A percentile compares a stretch with the other conserved stretches of the same genome.
Conservation (phyloP, 768 basidiomycete genomes). For the Candolleomyces aberdarensis region DNA sequence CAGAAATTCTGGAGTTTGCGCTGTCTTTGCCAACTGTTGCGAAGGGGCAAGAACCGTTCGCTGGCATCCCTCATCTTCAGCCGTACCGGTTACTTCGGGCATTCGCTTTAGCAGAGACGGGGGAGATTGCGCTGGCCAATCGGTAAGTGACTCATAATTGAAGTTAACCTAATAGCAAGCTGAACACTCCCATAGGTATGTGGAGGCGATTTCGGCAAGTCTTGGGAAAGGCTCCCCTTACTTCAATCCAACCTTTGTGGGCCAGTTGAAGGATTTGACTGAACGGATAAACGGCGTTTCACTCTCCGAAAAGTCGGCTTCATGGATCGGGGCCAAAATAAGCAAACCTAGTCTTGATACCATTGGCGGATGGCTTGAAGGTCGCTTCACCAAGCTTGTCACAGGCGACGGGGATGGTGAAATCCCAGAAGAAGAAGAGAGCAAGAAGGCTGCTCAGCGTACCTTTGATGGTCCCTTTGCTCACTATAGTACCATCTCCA, state of each 20-base stretch:
- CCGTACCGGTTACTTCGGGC: slow-evolving; percentile 85
- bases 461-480: slow-evolving; percentile 79
- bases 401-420: slow-evolving; percentile 79
- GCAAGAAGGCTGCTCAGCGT: slow-evolving; percentile 33
- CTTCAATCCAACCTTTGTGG: slow-evolving; percentile 61
- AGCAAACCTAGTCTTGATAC: slow-evolving; percentile 90
- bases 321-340: slow-evolving; percentile 87
- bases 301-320: slow-evolving; percentile 70
- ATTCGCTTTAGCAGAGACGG: slow-evolving; percentile 71
- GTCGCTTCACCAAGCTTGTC: slow-evolving; percentile 90
- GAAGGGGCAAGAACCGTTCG: slow-evolving; percentile 86
- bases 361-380: slow-evolving; percentile 90
- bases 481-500: slow-evolving; percentile 88
- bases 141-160: slow-evolving; percentile 41
- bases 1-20: slow-evolving; percentile 92
- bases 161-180: background rate
- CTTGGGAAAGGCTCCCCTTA: slow-evolving; percentile 63
- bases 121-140: slow-evolving; percentile 72
- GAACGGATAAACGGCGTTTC: slow-evolving; percentile 76
- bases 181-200: slow-evolving; percentile 61
- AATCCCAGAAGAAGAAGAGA: slow-evolving; percentile 31
- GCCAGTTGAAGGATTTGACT: slow-evolving; percentile 73
- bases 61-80: slow-evolving; percentile 82
- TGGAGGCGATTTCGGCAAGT: slow-evolving; percentile 79
- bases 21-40: slow-evolving; percentile 64